Conservation (phyloP, 192 early-diverging fungal genomes). For the Backusella parvicylindrica region DNA sequence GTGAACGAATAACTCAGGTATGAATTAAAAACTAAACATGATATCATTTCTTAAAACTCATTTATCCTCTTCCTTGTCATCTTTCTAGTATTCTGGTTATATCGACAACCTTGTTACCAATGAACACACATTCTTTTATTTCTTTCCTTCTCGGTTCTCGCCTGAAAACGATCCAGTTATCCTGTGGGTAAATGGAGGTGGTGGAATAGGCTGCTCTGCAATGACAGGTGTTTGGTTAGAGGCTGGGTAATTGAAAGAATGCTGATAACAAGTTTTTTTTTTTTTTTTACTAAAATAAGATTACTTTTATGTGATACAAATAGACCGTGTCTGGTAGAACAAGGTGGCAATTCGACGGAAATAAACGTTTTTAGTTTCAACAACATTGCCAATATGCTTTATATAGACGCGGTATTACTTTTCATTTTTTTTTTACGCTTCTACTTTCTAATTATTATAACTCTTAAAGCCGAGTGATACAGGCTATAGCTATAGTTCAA, state of each 20-base stretch:
- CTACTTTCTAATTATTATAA: neutral
- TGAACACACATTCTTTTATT: conserved; percentile 88
- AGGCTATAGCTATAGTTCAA: conserved; percentile 83
- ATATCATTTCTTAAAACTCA: too few species aligned
- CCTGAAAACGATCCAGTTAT: conserved; percentile 68
- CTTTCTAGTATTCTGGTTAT: conserved; percentile 2
- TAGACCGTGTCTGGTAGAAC: conserved; percentile 4
- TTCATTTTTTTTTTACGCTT: neutral
- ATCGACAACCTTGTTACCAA: conserved; percentile 23
- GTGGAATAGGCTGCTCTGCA: conserved; percentile 74
- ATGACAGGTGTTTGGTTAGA: conserved; percentile 77
- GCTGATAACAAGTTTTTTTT: neutral
- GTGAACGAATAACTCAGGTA: neutral
- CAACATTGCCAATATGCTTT: conserved; percentile 1
- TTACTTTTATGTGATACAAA: neutral
- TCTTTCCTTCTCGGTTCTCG: conserved; percentile 83
- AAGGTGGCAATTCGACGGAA: neutral
- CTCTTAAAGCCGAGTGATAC: conserved; percentile 71
- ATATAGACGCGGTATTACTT: neutral
- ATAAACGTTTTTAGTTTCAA: conserved; percentile 5
- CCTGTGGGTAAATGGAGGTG: conserved; percentile 52
- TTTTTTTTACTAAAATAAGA: neutral
- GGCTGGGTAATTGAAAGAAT: conserved; percentile 38
- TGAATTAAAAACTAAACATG: neutral
- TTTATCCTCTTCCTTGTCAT: too few species aligned